Percentiles rank a stretch among this genome's conserved stretches.
Evolutionary conservation across 805 yeast genomes (phyloP).

Genomic region (Lipomyces japonicus): DNA sequence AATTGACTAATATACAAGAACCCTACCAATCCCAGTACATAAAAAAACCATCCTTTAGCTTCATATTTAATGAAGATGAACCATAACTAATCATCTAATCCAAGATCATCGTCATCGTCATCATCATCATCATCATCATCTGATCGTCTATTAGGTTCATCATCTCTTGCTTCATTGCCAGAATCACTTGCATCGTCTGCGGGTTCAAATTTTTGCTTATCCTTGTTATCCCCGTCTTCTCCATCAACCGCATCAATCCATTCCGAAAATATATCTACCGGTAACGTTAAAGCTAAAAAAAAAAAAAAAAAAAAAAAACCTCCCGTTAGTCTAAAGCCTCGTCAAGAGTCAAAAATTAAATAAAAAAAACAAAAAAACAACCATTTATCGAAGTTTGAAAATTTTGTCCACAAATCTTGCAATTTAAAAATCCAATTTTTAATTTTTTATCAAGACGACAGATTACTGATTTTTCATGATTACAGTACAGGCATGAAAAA

Average conservation of each 20-base stretch:
- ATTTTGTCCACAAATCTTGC: slow-evolving; percentile 91
- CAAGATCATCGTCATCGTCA: slow-evolving; percentile 10
- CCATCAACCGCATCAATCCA: slow-evolving; percentile 96
- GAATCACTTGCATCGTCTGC: slow-evolving; percentile 19
- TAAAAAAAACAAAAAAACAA: slow-evolving; percentile 11
- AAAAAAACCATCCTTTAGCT: background rate
- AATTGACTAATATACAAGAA: background rate
- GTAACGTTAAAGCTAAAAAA: slow-evolving; percentile 56
- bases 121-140: slow-evolving; percentile 28
- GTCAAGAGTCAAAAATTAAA: background rate
- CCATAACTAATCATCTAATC: slow-evolving; percentile 1
- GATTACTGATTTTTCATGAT: slow-evolving; percentile 87
- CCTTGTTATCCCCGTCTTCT: slow-evolving; percentile 30
- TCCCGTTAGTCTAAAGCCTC: background rate
- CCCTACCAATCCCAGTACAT: background rate
- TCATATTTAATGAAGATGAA: background rate
- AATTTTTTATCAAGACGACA: slow-evolving; percentile 84
- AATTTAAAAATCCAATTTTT: slow-evolving; percentile 75
- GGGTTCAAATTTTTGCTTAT: slow-evolving; percentile 28
- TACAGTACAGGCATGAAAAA: slow-evolving; percentile 74
- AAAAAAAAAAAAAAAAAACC: background rate
- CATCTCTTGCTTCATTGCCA: slow-evolving; percentile 32
- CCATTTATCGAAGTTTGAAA: slow-evolving; percentile 84
- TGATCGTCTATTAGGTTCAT: slow-evolving; percentile 26
- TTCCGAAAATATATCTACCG: slow-evolving; percentile 92